A percentile compares a stretch with the other conserved stretches of the same genome.
Conservation (phyloP, 2,329 filamentous ascomycete genomes). For the Epichloe hybrida region DNA sequence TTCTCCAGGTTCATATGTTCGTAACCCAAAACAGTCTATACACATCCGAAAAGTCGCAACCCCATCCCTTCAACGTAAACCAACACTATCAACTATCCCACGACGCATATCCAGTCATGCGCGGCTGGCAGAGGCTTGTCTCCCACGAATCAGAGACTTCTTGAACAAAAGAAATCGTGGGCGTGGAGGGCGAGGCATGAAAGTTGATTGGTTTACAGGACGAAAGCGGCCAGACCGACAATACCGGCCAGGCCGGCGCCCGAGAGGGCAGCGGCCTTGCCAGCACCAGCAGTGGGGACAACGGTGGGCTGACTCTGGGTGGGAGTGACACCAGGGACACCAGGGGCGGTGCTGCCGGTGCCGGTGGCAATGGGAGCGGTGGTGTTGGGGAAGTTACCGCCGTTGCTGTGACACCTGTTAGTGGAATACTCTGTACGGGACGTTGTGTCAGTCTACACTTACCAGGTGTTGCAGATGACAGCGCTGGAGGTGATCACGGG, state of each 20-base stretch:
- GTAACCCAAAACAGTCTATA: constrained; percentile 21
- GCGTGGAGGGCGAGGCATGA: constrained; percentile 22
- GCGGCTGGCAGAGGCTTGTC: constrained; percentile 20
- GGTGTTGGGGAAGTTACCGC: constrained; percentile 17
- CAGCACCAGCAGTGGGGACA: constrained; percentile 40
- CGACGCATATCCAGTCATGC: constrained; percentile 22
- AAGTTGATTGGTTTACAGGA: constrained; percentile 38
- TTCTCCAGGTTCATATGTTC: constrained; percentile 18
- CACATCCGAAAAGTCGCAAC: constrained; percentile 16
- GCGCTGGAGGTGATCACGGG: constrained; percentile 39
- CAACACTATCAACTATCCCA: constrained; percentile 14
- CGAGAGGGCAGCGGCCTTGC: constrained; percentile 41
- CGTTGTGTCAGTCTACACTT: constrained; percentile 12
- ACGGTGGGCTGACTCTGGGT: constrained; percentile 19
- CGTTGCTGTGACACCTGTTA: constrained; percentile 6
- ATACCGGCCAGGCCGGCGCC: constrained; percentile 47
- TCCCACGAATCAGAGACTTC: constrained; percentile 22
- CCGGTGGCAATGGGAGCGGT: constrained; percentile 11
- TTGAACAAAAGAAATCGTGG: constrained; percentile 29
- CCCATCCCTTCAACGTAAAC: constrained; percentile 14
- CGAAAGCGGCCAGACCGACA: constrained; percentile 43
- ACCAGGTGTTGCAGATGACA: constrained; percentile 42
- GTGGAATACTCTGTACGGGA: constrained; percentile 1
- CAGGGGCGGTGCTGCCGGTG: neutral
- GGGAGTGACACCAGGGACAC: constrained; percentile 6